These are phyloP conservation scores for Aphanomyces euteiches DNA, from an alignment of 352 stramenopile species.

Conservation along the genomic window DNA sequence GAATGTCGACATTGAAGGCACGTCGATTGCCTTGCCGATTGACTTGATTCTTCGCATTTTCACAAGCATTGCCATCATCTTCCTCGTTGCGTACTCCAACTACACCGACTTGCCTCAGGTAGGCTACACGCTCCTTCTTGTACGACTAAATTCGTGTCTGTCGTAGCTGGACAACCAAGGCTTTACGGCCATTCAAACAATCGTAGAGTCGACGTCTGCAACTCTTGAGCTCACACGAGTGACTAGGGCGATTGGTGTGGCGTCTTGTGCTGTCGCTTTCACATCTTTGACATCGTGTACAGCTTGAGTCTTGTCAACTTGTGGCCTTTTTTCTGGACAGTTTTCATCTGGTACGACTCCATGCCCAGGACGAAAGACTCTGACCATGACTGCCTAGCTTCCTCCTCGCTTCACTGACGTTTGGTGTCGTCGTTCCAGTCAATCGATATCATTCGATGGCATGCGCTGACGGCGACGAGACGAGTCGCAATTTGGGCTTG, in stretches of 20 bases:
- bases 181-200: not conserved
- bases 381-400: not conserved
- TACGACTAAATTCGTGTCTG: not conserved
- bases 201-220: not conserved
- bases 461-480: not conserved
- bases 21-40: not conserved
- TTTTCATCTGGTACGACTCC: conserved; percentile 1
- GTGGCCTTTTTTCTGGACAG: not conserved
- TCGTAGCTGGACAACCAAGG: conserved; percentile 25
- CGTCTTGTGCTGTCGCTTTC: conserved; percentile 11
- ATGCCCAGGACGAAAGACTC: no score
- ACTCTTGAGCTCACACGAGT: no score
- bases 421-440: conserved; percentile 4
- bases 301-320: conserved; percentile 3
- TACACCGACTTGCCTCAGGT: conserved; percentile 14
- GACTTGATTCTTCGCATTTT: conserved; percentile 12
- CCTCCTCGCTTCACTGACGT: not conserved
- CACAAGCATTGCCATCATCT: not conserved
- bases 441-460: conserved; percentile 6
- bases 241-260: conserved; percentile 16
- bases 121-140: not conserved
- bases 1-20: conserved; percentile 1
- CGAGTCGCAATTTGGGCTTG: not conserved
- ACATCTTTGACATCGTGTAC: not conserved
- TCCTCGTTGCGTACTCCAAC: not conserved